Percentiles rank a stretch among this genome's conserved stretches.
These are phyloP conservation scores for Alternaria ethzedia DNA, from an alignment of 2,329 filamentous ascomycete species.

Conservation along the genomic window DNA sequence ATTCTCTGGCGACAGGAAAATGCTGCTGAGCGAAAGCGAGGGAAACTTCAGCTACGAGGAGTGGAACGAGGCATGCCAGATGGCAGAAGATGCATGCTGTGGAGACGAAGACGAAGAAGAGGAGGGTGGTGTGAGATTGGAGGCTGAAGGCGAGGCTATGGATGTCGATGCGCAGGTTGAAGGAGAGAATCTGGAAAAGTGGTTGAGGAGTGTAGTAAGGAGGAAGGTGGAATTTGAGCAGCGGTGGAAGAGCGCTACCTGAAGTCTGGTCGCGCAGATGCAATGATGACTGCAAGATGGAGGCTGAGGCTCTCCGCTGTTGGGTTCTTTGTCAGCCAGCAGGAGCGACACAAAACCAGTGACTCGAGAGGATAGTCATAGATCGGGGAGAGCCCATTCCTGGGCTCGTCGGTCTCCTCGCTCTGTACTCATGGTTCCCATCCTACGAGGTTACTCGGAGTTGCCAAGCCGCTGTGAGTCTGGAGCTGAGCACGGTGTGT, in stretches of 20 bases:
- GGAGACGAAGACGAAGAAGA: conserved; percentile 52
- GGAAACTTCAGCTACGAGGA: conserved; percentile 76
- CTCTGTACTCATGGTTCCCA: neutral
- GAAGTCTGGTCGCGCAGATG: conserved; percentile 14
- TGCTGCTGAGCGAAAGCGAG: conserved; percentile 82
- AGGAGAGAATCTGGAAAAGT: conserved; percentile 42
- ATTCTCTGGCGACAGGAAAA: conserved; percentile 70
- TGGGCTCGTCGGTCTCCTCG: neutral
- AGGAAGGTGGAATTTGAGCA: conserved; percentile 50
- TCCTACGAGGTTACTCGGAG: neutral
- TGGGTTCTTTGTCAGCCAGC: neutral
- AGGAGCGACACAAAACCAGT: neutral
- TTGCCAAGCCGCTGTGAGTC: neutral
- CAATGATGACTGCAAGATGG: neutral
- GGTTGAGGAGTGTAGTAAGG: conserved; percentile 50
- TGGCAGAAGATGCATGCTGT: conserved; percentile 71
- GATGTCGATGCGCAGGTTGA: conserved; percentile 42
- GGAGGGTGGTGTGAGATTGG: conserved; percentile 39
- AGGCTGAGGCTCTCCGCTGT: neutral
- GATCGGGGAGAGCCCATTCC: neutral
- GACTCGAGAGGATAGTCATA: neutral
- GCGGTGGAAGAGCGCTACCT: conserved; percentile 50
- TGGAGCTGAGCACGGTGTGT: neutral
- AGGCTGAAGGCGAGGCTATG: conserved; percentile 46
- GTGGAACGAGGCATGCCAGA: conserved; percentile 74